phyloP scores from a whole-genome alignment of 768 basidiomycete genomes.

The Kwoniella sp. region DNA sequence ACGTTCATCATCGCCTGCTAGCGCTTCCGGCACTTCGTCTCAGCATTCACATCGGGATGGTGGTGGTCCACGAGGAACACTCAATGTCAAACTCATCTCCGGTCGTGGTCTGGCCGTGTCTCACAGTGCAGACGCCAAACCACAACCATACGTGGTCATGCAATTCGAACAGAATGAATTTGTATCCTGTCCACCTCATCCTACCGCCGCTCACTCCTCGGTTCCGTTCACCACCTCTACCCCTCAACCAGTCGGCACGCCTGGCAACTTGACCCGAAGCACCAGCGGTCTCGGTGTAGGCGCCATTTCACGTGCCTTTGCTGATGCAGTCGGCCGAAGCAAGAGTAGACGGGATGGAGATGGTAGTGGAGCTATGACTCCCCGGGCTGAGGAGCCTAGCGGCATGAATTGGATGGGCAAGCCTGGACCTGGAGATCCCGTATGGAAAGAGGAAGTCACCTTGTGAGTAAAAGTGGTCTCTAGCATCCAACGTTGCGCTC shows the following conservation, averaged over 20 bases:
- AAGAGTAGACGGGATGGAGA: conserved; percentile 37
- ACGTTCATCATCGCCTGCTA: background rate
- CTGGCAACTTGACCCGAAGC: conserved; percentile 43
- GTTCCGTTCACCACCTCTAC: conserved; percentile 50
- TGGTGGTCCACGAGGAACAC: conserved; percentile 62
- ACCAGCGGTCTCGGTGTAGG: conserved; percentile 51
- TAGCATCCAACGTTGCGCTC: too few relatives aligned
- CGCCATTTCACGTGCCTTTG: conserved; percentile 53
- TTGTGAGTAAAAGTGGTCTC: too few relatives aligned
- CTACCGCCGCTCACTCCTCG: conserved; percentile 34
- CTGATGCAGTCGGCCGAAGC: conserved; percentile 53
- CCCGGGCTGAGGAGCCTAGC: conserved; percentile 40
- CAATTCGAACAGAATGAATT: conserved; percentile 99
- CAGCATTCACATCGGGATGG: conserved; percentile 26
- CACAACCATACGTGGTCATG: conserved; percentile 78
- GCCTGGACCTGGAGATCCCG: conserved; percentile 70
- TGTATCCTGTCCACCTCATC: conserved; percentile 66
- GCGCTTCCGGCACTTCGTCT: conserved; percentile 4
- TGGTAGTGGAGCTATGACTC: conserved; percentile 43
- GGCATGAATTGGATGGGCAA: conserved; percentile 45
- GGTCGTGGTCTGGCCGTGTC: conserved; percentile 80
- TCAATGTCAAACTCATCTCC: conserved; percentile 93
- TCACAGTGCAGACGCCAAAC: conserved; percentile 59
- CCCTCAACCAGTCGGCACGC: conserved; percentile 41
- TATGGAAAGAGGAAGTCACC: conserved; percentile 98